phyloP scores from a whole-genome alignment of 2,329 filamentous ascomycete genomes.

The Sclerotinia minor region DNA sequence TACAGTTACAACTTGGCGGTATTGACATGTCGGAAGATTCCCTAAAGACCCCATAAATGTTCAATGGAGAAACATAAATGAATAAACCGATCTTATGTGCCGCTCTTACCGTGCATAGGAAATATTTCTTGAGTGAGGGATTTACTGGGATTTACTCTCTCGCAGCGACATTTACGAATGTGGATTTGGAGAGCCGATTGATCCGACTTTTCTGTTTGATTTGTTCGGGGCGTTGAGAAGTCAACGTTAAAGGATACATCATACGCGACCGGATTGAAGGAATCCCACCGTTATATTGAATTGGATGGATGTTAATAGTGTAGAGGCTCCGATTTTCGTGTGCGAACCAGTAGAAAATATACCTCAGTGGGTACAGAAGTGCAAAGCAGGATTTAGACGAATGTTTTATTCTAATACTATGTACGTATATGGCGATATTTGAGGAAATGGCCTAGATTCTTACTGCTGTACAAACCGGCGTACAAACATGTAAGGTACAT shows the following conservation, averaged over 20 bases:
- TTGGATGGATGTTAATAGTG: neutral
- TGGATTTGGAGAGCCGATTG: conserved; percentile 7
- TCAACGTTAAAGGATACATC: neutral
- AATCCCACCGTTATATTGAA: neutral
- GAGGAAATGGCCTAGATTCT: neutral
- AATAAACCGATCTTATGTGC: neutral
- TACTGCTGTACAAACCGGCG: neutral
- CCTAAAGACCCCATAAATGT: conserved; percentile 6
- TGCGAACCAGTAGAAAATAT: conserved; percentile 18
- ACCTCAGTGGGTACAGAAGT: conserved; percentile 12
- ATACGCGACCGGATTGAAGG: neutral
- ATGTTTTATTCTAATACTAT: neutral
- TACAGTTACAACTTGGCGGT: neutral
- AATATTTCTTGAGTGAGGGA: conserved; percentile 13
- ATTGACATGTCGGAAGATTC: conserved; percentile 6
- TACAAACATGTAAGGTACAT: neutral
- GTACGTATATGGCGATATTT: too few species aligned
- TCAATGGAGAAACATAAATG: conserved; percentile 2
- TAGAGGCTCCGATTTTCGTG: neutral
- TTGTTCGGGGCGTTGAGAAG: neutral
- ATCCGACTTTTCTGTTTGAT: conserved; percentile 12
- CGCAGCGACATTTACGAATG: neutral
- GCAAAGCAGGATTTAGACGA: neutral
- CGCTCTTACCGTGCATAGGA: conserved; percentile 12
- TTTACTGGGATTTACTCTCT: conserved; percentile 4